Base-by-base conservation (phyloP, 2,329 filamentous ascomycete species). In the Pseudohalonectria lignicola region DNA sequence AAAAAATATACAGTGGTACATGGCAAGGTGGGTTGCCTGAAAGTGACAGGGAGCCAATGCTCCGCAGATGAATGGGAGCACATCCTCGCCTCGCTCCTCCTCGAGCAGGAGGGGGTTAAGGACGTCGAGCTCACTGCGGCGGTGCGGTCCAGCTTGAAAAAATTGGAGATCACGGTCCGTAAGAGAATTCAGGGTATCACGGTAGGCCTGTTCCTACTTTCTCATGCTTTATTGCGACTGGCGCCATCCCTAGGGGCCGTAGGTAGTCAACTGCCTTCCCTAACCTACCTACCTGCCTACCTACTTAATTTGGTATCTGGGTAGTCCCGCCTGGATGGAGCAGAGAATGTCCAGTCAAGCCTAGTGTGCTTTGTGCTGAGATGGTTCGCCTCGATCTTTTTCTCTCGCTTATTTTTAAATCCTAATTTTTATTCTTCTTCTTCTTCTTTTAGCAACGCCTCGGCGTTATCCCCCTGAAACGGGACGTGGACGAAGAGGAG, bases 141-240 rank as follows among this genome's bases (percentile, higher is more conserved):
- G 4, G 62, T 82, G 20, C 19, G 30, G 36, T 33, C 36, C 18
- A 20, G 18, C 18, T n/a, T n/a, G 23, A 26, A 7, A 26, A 17
- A 13, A 13, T 63, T 84, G n/a, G 67, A 66, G 15, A 66, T 88
- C 43, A 74, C 72, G 6, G 61, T 87, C 41, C 71, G 78, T 35
- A 79, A 78, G 51, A 72, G 76, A 40, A 69, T 80, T 29, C 67
- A 76, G 45, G 79, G 78, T 31, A 83, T 86, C 47, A 82, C 76
- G 41, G 80, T 81, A 63, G 45, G 71, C n/a, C n/a, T n/a, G n/a
- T n/a, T n/a, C n/a, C n/a, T n/a, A n/a, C n/a, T n/a, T n/a, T n/a
- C n/a, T n/a, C n/a, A n/a, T n/a, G n/a, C n/a, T n/a, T n/a, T n/a
- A n/a, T n/a, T n/a, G n/a, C n/a, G n/a, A n/a, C n/a, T n/a, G n/a